Evolutionary conservation across 768 basidiomycete genomes (phyloP), one percentile per base, ranked within the genome.

Genomic region (Austroboletus eburneus): DNA sequence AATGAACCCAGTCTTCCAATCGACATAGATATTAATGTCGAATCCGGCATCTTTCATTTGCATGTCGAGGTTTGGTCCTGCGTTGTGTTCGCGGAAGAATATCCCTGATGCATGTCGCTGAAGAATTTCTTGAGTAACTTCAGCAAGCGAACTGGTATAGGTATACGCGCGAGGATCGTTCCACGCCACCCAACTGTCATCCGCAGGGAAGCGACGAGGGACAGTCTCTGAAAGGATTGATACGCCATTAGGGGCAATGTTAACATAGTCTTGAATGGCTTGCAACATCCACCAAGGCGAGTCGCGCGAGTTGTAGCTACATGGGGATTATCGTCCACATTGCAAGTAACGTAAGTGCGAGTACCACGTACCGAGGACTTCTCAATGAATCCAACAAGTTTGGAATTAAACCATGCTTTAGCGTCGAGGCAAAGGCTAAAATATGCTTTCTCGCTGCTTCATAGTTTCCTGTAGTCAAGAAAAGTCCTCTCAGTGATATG

Each of bases 241-340:
- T 23, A 86, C 59, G 1, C 96, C 96, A 51, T 91, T 85, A 0
- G 96, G 94, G 1, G 87, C 91, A 64, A 76, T 83, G 38, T 69
- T 70, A 18, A 80, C 84, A 63, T 97, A 98, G 64, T 98, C 93
- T 59, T 98, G 96, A 45, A 99, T 96, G 61, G 88, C 96, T 64
- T 99, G 95, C 48, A 97, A 65, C 89, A 98, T 95, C 91, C 93
- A 98, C 95, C 94, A 98, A 4, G 96, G 95, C 7, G 91, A 92
- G 63, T 99, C 96, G 43, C 96, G 85, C 5, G 91, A 98, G 66
- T 98, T 98, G 67, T 92, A 94, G 51, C 88, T 88, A 49, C 9
- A 34, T 17, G 7, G 34, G 5, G 6, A 21, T 51, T 13, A 40
- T 18, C 23, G 21, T 14, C 23, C 38, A 29, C 25, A 35, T 18